Percentiles rank a stretch among this genome's conserved stretches.
Evolutionary conservation across 306 rosid genomes (phyloP).

Genomic region (Cercis canadensis): DNA sequence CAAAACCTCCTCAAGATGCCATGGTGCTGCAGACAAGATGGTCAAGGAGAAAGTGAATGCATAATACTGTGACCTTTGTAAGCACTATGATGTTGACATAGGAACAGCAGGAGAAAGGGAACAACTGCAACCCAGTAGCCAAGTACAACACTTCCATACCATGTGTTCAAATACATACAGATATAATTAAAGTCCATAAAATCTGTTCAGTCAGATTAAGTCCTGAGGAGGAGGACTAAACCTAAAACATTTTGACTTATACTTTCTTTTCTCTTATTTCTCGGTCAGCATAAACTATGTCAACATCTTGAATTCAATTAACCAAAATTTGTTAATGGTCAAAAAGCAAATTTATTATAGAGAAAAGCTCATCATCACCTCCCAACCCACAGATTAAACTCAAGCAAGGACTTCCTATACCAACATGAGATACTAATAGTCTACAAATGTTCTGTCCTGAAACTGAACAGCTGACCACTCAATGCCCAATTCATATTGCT

Average conservation of each 20-base stretch:
- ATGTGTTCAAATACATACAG: slow-evolving; percentile 11
- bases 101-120: background rate
- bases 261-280: slow-evolving; percentile 10
- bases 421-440: background rate
- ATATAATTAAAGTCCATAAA: slow-evolving; percentile 19
- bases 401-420: background rate
- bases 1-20: slow-evolving; percentile 83
- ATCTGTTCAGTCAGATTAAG: background rate
- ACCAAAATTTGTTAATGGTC: background rate
- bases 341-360: background rate
- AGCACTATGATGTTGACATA: slow-evolving; percentile 13
- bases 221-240: too few species aligned
- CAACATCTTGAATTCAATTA: slow-evolving; percentile 15
- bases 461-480: background rate
- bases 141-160: slow-evolving; percentile 7
- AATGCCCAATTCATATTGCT: slow-evolving; percentile 2
- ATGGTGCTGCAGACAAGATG: slow-evolving; percentile 63
- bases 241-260: background rate
- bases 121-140: slow-evolving; percentile 14
- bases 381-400: slow-evolving; percentile 2
- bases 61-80: slow-evolving; percentile 1
- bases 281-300: slow-evolving; percentile 3
- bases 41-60: slow-evolving; percentile 23
- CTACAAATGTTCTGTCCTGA: background rate
- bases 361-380: slow-evolving; percentile 15